phyloP scores from a whole-genome alignment of 2,329 filamentous ascomycete species.

The Dactylonectria macrodidyma region DNA sequence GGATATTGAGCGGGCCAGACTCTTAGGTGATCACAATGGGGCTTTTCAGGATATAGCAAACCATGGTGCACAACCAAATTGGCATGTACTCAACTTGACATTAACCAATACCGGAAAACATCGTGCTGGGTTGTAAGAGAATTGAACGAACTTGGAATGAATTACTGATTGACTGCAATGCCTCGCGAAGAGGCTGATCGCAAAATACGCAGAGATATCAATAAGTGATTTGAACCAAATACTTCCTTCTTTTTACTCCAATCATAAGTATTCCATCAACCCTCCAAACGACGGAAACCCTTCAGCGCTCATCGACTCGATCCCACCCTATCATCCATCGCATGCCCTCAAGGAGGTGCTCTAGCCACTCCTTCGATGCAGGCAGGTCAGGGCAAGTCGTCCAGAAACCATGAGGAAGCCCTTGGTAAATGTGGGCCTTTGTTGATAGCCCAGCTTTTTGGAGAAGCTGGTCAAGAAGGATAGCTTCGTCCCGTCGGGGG shows the following conservation, averaged over 20 bases:
- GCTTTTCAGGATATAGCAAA: neutral
- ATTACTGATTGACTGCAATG: too few relatives aligned
- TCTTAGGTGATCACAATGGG: too few relatives aligned
- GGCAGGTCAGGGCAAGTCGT: conserved; percentile 55
- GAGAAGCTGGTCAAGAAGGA: conserved; percentile 60
- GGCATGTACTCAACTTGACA: neutral
- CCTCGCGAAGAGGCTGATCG: too few relatives aligned
- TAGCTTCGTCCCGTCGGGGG: conserved; percentile 63
- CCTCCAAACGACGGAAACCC: neutral
- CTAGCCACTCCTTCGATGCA: conserved; percentile 50
- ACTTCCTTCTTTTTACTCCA: neutral
- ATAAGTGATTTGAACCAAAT: neutral
- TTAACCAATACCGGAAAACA: too few relatives aligned
- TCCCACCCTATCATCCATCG: conserved; percentile 39
- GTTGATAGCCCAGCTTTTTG: conserved; percentile 51
- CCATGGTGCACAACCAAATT: neutral
- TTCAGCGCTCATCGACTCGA: neutral
- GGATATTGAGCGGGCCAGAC: conserved; percentile 38
- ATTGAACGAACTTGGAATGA: too few relatives aligned
- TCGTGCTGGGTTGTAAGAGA: too few relatives aligned
- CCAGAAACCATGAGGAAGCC: conserved; percentile 59
- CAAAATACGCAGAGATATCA: too few relatives aligned
- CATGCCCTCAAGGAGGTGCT: conserved; percentile 46
- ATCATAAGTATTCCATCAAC: neutral
- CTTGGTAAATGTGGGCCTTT: conserved; percentile 58